These are phyloP conservation scores for Xylaria digitata DNA, from an alignment of 2,329 filamentous ascomycete species.

Conservation along the genomic window DNA sequence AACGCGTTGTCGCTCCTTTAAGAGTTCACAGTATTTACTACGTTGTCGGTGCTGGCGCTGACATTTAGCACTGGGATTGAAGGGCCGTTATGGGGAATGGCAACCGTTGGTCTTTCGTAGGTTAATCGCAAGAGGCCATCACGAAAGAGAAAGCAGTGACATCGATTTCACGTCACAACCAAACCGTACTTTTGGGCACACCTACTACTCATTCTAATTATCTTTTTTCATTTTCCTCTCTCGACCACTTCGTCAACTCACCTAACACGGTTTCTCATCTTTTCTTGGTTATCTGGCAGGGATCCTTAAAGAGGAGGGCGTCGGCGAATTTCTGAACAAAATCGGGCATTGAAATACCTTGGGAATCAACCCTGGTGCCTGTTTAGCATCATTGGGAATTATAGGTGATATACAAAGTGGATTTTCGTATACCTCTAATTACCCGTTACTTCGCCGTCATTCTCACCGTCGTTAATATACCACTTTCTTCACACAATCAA, in stretches of 20 bases:
- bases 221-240: not conserved
- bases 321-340: not conserved
- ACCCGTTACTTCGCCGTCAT: slow-evolving; percentile 1
- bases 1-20: not conserved
- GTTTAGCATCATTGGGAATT: not conserved
- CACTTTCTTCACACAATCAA: not conserved
- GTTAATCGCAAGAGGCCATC: not conserved
- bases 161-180: not conserved
- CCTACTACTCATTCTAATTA: not conserved
- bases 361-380: not conserved
- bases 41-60: slow-evolving; percentile 1
- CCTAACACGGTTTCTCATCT: not conserved
- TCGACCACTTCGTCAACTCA: not conserved
- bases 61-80: not conserved
- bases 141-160: not conserved
- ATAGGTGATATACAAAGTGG: not conserved
- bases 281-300: not conserved
- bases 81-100: not conserved
- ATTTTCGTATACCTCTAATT: slow-evolving; percentile 5
- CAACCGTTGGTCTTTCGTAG: not conserved
- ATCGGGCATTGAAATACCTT: slow-evolving; percentile 24
- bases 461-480: not conserved
- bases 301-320: slow-evolving; percentile 1
- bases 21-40: too few species aligned
- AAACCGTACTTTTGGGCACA: not conserved